Conservation (phyloP, 2,329 filamentous ascomycete species). For the Fusarium acutatum region DNA sequence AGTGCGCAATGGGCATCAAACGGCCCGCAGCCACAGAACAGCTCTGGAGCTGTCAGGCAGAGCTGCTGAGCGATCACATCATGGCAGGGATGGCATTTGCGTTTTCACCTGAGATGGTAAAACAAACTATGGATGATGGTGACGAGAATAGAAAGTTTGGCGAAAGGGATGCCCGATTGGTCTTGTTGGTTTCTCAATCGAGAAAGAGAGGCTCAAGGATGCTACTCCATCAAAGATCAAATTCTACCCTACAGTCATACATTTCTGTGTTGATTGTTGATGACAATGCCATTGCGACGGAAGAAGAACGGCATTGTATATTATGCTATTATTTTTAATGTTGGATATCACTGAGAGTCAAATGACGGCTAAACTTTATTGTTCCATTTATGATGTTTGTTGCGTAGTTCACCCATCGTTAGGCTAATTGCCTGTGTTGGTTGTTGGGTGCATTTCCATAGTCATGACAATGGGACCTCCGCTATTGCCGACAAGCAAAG, state of each 20-base stretch:
- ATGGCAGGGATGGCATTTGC: neutral
- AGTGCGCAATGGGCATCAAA: neutral
- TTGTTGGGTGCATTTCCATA: fast-evolving
- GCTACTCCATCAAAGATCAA: neutral
- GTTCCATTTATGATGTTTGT: no score
- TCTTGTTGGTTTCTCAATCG: neutral
- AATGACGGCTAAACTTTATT: neutral
- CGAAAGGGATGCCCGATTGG: neutral
- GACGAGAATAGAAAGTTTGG: neutral
- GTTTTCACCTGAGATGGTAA: slow-evolving; percentile 18
- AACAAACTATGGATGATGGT: neutral
- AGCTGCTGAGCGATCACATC: slow-evolving; percentile 2
- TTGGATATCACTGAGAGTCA: neutral
- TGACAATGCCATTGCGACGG: neutral
- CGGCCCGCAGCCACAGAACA: slow-evolving; percentile 10
- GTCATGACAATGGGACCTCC: neutral
- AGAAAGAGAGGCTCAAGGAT: neutral
- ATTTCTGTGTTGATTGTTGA: neutral
- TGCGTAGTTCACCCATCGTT: fast-evolving
- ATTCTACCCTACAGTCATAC: neutral
- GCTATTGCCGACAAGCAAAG: neutral
- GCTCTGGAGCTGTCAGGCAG: neutral
- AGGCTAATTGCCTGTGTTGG: fast-evolving
- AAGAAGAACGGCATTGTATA: neutral
- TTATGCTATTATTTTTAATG: neutral